Percentiles rank a stretch among this genome's conserved stretches.
Conservation (phyloP, 2,329 filamentous ascomycete species). For the Colletotrichum costaricense region DNA sequence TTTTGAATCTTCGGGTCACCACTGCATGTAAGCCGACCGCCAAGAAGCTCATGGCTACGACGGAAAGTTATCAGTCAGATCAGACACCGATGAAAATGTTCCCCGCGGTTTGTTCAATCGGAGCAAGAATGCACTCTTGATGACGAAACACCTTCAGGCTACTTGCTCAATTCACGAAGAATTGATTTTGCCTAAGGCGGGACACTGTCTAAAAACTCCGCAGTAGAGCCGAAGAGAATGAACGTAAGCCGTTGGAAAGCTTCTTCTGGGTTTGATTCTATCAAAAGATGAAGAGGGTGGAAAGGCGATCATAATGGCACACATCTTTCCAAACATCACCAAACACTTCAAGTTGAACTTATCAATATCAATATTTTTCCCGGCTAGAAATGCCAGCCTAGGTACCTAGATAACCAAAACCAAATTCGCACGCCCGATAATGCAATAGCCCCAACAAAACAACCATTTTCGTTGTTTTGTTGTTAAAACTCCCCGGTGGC, state of each 20-base stretch:
- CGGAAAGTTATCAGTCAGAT: not conserved
- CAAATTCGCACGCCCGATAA: not conserved
- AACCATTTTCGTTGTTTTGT: not conserved
- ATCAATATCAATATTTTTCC: not conserved
- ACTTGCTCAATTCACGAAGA: too few relatives aligned
- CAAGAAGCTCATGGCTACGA: rapidly evolving
- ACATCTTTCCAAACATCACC: not conserved
- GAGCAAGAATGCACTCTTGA: too few relatives aligned
- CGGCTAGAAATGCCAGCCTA: not conserved
- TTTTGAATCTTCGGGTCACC: not conserved
- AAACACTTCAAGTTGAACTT: not conserved
- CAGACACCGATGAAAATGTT: too few relatives aligned
- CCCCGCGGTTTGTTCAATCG: too few relatives aligned
- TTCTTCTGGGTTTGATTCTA: not conserved
- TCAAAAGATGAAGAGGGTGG: not conserved
- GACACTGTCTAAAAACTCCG: too few relatives aligned
- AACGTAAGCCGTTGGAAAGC: too few relatives aligned
- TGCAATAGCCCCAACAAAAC: not conserved
- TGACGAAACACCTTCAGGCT: too few relatives aligned
- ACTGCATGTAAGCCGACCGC: not conserved
- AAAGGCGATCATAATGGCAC: not conserved
- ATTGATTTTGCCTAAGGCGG: too few relatives aligned
- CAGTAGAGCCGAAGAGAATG: rapidly evolving
- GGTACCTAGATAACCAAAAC: too few relatives aligned
- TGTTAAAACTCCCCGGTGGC: slow-evolving; percentile 20